Conservation (phyloP, 1,284 basidiomycete genomes). For the Irpex lacteus region DNA sequence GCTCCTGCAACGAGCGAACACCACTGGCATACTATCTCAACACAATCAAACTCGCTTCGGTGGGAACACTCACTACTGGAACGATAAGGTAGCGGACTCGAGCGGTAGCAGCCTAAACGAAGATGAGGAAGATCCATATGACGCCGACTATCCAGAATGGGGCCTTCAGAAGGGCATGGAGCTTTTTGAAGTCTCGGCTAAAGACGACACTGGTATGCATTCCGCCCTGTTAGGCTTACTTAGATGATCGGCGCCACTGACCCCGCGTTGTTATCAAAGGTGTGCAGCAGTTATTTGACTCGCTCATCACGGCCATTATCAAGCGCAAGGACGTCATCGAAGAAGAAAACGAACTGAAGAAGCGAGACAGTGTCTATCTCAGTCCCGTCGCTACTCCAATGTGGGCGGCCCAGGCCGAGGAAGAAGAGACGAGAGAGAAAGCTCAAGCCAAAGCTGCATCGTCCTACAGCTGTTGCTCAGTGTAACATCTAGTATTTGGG, state of each 20-base stretch:
- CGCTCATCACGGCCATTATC: slow-evolving; percentile 76
- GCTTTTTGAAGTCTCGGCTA: slow-evolving; percentile 83
- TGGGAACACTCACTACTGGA: slow-evolving; percentile 52
- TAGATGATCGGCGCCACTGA: slow-evolving; percentile 6
- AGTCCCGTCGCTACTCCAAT: slow-evolving; percentile 56
- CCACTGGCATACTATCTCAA: slow-evolving; percentile 20
- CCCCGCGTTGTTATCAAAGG: slow-evolving; percentile 40
- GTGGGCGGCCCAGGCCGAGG: slow-evolving; percentile 78
- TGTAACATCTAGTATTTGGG: slow-evolving; percentile 25
- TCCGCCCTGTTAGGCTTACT: slow-evolving; percentile 1
- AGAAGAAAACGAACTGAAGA: slow-evolving; percentile 71
- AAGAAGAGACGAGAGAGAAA: slow-evolving; percentile 73
- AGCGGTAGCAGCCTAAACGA: slow-evolving; percentile 67
- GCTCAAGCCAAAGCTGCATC: slow-evolving; percentile 45
- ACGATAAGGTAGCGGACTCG: slow-evolving; percentile 48
- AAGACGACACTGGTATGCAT: slow-evolving; percentile 71
- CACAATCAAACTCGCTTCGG: slow-evolving; percentile 44
- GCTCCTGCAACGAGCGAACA: slow-evolving; percentile 29
- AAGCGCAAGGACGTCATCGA: slow-evolving; percentile 74
- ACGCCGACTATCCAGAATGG: slow-evolving; percentile 66
- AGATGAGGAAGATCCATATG: slow-evolving; percentile 53
- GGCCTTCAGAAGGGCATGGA: slow-evolving; percentile 78
- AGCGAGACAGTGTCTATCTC: slow-evolving; percentile 77
- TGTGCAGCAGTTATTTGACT: slow-evolving; percentile 71
- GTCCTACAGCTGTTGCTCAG: slow-evolving; percentile 65